Evolutionary conservation across 2,329 filamentous ascomycete genomes (phyloP), one percentile per base, ranked within the genome.

Genomic region (Verticillium alfalfae): DNA sequence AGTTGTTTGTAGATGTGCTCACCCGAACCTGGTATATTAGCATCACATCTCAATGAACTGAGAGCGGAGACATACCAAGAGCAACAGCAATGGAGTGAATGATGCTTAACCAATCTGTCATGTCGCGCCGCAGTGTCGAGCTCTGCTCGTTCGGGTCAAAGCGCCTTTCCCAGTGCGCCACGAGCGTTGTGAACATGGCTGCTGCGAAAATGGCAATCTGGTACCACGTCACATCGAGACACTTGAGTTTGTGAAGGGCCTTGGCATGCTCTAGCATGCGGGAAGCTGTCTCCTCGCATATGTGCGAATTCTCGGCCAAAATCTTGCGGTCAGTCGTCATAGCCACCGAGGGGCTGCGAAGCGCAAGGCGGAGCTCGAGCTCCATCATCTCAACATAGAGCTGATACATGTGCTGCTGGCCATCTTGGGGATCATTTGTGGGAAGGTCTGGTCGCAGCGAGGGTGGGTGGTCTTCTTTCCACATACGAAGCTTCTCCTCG

Each of bases 151-250:
- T 85, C 12, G 86, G 84, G 10, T 84, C 79, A 57, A 85, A 84
- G 36, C 88, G 81, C 57, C 88, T 83, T 70, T 92, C 84, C 78
- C 86, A 91, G 61, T 88, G 83, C 1, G 85, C 84, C 56, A 90
- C 91, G 0, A 94, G 76, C 15, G 84, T 87, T 0, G 89, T 90
- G 67, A 92, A 91, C 61, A 91, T 87, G 34, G 89, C 89, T 54
- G 88, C 86, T 13, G 91, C 81, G 69, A 91, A 92, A 6, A 91
- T 83, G 0, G 90, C 88, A 57, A 86, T 81, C 57, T 89, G 88
- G 67, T 91, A 90, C 89, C 90, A 93, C 1, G 90, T 92, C 1
- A 89, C 91, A 69, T 94, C 91, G 4, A 93, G 76, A 55, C 86
- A 87, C 69, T 89, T 90, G 62, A 87, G 78, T 66, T 81, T 81